Evolutionary conservation across 495 filamentous ascomycete species (phyloP), one percentile per base, ranked within the genome.

Genomic region (Talaromyces thailandensis): DNA sequence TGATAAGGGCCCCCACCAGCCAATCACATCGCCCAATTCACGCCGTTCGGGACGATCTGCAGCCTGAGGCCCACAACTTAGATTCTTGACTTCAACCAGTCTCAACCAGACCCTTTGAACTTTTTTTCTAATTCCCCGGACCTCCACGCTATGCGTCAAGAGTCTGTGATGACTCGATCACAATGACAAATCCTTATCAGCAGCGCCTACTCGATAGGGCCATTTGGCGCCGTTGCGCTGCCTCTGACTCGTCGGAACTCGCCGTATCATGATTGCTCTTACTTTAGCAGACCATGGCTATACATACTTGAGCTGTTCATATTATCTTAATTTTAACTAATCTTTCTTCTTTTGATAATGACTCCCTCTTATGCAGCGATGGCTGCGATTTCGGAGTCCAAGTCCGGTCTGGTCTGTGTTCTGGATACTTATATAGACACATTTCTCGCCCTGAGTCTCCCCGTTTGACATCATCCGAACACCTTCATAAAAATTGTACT

Each of bases 311-410:
- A n/a, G n/a, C n/a, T 48, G 5, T 48, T 21, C 43, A 21, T 18
- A 48, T 21, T n/a, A 48, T 21, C 43, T 48, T 48, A 48, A 48
- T 48, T 4, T 40, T 14, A n/a, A 40, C 48, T 55, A 28, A 14
- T 55, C 45, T 23, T 23, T 12, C 23, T 55, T 28, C n/a, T 26
- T 55, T 16, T 26, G 23, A 55, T 23, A 14, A 55, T 55, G 51
- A 28, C 21, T 23, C 21, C 12, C n/a, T 43, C 40, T 45, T 45
- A 45, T 63, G 63, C 28, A 31, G 43, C 21, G 45, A 60, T 59
- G 59, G 6, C 62, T 71, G 71, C 69, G 71, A 73, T 63, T 45
- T 71, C 71, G 71, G 71, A 73, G 71, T 28, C 35, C 50, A 6
- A 1, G 32, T 58, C 45, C 58, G 58, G 14, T n/a, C 24, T 57